Base-by-base conservation (phyloP, 2,329 filamentous ascomycete genomes). In the Capronia epimyces region DNA sequence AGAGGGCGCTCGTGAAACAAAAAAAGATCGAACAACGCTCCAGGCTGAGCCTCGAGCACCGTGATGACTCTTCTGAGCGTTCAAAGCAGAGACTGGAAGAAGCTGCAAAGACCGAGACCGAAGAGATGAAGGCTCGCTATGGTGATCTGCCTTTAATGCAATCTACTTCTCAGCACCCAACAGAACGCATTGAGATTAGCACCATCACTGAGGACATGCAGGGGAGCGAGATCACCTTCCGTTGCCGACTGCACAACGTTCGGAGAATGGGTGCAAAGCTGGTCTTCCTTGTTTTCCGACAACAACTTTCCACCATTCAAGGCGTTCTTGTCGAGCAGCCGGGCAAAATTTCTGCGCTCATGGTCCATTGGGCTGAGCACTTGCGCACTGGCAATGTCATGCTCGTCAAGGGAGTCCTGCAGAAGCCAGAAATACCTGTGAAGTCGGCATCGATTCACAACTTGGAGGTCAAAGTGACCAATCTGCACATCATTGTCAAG, bases 311-410 rank as follows among this genome's bases (percentile, higher is more conserved):
- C 58, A 93, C 89, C 20, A 81, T 95, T 45, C 90, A 96, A 68
- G 89, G 88, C 55, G 87, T 95, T 2, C 73, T 96, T 34, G 74
- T 81, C 18, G 71, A 75, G 53, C 73, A 78, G 58, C 73, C 82
- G 58, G 79, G 81, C 5, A 73, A 74, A 42, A 76, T 86, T 9
- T 84, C 85, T 1, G 77, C 82, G 51, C 78, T 86, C 62, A 91
- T 95, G 77, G 76, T 95, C 22, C 84, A 87, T 64, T 95, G 89
- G 86, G 87, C 87, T 2, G 87, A 94, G 69, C 87, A 88, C 65
- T 74, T 95, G 40, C 82, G 84, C 48, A 74, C 83, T 4, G 90
- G 94, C 65, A 86, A 83, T 6, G 79, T 95, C 44, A 82, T 95
- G 3, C 80, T 87, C 50, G 81, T 95, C 49, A 81, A 78, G 46